Conservation (phyloP, 106 monocot species). For the Apostasia shenzhenica region DNA sequence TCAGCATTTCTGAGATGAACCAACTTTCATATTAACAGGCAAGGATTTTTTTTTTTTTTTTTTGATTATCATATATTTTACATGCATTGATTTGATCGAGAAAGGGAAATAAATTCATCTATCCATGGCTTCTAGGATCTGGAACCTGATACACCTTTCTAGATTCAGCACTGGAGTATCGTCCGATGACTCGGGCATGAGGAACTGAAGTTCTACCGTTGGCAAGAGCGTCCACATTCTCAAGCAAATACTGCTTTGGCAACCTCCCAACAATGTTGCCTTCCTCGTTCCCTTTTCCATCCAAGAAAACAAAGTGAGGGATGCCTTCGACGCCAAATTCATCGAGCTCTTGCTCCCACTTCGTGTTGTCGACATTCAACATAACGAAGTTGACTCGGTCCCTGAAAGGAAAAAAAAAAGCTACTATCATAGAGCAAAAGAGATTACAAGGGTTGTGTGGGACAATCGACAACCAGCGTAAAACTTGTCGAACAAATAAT, state of each 20-base stretch:
- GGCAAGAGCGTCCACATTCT: slow-evolving; percentile 84
- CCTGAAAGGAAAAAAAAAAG: slow-evolving; percentile 26
- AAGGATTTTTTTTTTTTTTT: too few species aligned
- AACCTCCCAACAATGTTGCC: slow-evolving; percentile 83
- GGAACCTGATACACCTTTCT: slow-evolving; percentile 69
- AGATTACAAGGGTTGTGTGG: too few species aligned
- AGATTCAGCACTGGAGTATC: slow-evolving; percentile 64
- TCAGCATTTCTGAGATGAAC: too few species aligned
- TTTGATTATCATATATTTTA: too few species aligned
- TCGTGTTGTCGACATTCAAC: slow-evolving; percentile 96
- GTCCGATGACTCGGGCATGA: slow-evolving; percentile 67
- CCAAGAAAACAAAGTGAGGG: slow-evolving; percentile 92
- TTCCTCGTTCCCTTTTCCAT: slow-evolving; percentile 84
- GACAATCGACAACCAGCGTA: too few species aligned
- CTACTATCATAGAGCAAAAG: too few species aligned
- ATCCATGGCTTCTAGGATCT: slow-evolving; percentile 95
- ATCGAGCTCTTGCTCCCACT: slow-evolving; percentile 97
- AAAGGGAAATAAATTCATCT: neutral
- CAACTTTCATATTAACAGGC: too few species aligned
- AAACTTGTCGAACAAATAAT: too few species aligned
- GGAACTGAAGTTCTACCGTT: slow-evolving; percentile 69
- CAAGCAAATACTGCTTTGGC: slow-evolving; percentile 69
- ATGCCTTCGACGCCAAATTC: slow-evolving; percentile 99
- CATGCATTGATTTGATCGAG: too few species aligned
- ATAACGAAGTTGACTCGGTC: slow-evolving; percentile 85